Conservation (phyloP, 2,329 filamentous ascomycete species). For the Graphiopsis chlorocephala region DNA sequence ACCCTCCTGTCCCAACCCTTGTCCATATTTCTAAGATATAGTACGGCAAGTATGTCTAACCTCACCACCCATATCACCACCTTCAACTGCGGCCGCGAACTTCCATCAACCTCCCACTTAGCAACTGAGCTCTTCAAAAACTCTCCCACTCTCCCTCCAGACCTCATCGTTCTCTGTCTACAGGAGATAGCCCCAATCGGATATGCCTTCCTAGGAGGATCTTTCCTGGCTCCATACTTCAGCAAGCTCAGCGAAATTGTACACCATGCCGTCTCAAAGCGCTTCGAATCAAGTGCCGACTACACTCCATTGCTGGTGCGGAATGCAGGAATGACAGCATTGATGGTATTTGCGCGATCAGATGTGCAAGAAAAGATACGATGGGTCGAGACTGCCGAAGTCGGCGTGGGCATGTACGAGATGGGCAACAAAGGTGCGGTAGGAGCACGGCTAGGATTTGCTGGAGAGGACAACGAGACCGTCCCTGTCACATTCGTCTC, state of each 20-base stretch:
- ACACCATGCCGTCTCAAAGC: conserved; percentile 32
- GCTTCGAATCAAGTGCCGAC: conserved; percentile 59
- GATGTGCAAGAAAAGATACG: conserved; percentile 56
- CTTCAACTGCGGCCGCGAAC: conserved; percentile 79
- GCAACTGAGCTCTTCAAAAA: conserved; percentile 56
- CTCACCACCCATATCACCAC: conserved; percentile 77
- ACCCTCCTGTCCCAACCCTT: not conserved
- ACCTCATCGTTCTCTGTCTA: conserved; percentile 66
- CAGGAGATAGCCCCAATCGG: conserved; percentile 88
- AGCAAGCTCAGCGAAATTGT: conserved; percentile 66
- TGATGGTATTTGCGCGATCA: conserved; percentile 78
- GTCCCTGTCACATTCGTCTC: conserved; percentile 80
- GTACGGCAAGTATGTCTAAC: conserved; percentile 30
- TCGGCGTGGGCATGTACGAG: conserved; percentile 78
- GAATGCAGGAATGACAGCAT: conserved; percentile 84
- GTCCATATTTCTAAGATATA: not conserved
- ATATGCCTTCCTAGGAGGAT: conserved; percentile 80
- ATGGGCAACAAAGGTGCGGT: conserved; percentile 97
- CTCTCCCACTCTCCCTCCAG: conserved; percentile 54
- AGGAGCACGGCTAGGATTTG: conserved; percentile 67
- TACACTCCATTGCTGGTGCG: conserved; percentile 70
- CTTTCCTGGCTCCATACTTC: conserved; percentile 74
- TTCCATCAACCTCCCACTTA: conserved; percentile 68
- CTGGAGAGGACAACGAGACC: conserved; percentile 40
- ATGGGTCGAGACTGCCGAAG: conserved; percentile 71